phyloP scores from a whole-genome alignment of 768 basidiomycete species.

The Leccinum barrowsii region DNA sequence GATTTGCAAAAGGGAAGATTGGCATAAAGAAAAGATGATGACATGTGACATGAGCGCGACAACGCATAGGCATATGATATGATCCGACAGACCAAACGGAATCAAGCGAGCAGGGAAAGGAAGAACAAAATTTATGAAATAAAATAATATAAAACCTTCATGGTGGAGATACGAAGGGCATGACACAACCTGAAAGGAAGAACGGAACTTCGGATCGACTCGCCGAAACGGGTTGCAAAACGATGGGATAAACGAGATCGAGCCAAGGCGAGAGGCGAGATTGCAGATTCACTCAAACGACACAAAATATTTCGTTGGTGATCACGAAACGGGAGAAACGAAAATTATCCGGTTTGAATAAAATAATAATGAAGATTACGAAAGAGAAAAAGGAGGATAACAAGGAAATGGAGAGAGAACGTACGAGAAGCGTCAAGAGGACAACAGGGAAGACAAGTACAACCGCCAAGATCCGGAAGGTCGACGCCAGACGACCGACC shows the following conservation, averaged over 20 bases:
- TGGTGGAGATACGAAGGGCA: constrained; percentile 17
- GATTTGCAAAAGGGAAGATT: neutral
- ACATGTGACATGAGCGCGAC: neutral
- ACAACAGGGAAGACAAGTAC: constrained; percentile 47
- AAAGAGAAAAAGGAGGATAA: constrained; percentile 3
- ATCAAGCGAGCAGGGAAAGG: constrained; percentile 3
- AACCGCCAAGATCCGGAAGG: constrained; percentile 61
- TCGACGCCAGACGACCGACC: constrained; percentile 62
- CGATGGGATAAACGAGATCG: neutral
- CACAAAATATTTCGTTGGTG: constrained; percentile 1
- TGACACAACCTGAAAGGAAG: neutral
- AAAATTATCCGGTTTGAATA: neutral
- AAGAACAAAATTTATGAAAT: neutral
- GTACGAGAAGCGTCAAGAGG: constrained; percentile 63
- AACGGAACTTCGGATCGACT: constrained; percentile 8
- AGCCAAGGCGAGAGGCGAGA: constrained; percentile 1
- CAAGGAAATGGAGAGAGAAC: constrained; percentile 23
- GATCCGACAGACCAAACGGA: neutral
- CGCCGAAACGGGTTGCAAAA: constrained; percentile 8
- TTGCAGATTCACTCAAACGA: neutral
- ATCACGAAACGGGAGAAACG: neutral
- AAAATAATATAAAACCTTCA: neutral
- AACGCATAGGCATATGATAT: neutral
- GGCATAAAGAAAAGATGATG: neutral
- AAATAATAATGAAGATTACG: constrained; percentile 4